Evolutionary conservation across 225 moss, liverwort and hornwort genomes (phyloP).

Genomic region (Bryoerythrophyllum caledonicum): DNA sequence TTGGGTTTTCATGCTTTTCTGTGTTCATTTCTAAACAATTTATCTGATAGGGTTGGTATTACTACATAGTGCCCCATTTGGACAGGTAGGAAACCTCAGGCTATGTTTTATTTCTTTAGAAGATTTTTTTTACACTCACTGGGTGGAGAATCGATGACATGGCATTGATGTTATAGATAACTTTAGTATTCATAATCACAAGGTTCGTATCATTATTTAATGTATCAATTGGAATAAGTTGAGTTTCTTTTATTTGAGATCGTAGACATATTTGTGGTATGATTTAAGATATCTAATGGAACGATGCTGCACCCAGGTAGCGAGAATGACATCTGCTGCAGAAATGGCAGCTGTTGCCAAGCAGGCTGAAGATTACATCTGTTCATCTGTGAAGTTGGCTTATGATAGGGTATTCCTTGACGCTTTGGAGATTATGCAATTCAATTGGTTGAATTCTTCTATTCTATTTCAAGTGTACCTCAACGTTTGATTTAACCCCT

Average conservation of each 20-base stretch:
- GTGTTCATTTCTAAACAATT: constrained; percentile 11
- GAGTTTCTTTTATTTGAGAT: constrained; percentile 13
- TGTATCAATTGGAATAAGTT: constrained; percentile 1
- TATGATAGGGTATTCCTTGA: constrained; percentile 70
- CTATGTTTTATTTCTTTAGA: neutral
- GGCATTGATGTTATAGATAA: constrained; percentile 1
- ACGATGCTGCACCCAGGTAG: constrained; percentile 39
- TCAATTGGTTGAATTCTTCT: constrained; percentile 12
- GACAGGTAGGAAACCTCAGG: neutral
- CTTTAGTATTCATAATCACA: neutral
- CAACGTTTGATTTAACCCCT: too few relatives aligned
- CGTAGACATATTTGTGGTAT: constrained; percentile 4
- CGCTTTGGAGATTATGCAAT: constrained; percentile 4
- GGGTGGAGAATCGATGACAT: constrained; percentile 16
- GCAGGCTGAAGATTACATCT: constrained; percentile 81
- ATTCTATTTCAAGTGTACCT: constrained; percentile 10
- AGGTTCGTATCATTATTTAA: constrained; percentile 7
- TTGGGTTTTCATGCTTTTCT: constrained; percentile 19
- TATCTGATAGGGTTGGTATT: constrained; percentile 19
- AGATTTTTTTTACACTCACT: neutral
- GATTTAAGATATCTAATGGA: constrained; percentile 23
- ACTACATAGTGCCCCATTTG: constrained; percentile 10
- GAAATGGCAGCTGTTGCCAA: constrained; percentile 83
- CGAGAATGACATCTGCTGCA: constrained; percentile 66
- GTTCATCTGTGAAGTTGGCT: constrained; percentile 74